Evolutionary conservation across 352 stramenopile species (phyloP).

Genomic region (Pythium guiyangense): DNA sequence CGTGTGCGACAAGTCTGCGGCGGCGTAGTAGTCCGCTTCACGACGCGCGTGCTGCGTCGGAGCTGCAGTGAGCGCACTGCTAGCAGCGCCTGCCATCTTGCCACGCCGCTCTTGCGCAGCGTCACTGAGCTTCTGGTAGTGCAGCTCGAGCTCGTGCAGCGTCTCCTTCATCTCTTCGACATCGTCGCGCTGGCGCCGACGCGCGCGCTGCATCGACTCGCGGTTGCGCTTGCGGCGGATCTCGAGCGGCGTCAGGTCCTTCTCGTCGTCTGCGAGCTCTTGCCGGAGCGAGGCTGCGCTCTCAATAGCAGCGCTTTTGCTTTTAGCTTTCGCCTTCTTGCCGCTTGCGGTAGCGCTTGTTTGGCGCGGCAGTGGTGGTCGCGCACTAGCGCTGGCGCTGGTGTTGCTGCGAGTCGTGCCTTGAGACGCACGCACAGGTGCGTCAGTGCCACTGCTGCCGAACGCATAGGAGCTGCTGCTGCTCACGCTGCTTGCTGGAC

Average conservation of each 20-base stretch:
- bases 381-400: no score
- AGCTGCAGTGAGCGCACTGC: background rate
- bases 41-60: constrained; percentile 13
- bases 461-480: constrained; percentile 1
- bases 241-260: constrained; percentile 37
- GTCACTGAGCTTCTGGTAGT: constrained; percentile 40
- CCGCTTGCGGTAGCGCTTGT: background rate
- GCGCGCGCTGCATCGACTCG: constrained; percentile 49
- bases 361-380: background rate
- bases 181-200: constrained; percentile 39
- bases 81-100: background rate
- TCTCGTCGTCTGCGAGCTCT: constrained; percentile 22
- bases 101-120: constrained; percentile 22
- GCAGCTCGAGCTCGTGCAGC: constrained; percentile 35
- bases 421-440: background rate
- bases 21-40: constrained; percentile 43
- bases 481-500: constrained; percentile 2
- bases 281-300: background rate
- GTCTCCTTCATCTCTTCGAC: constrained; percentile 44
- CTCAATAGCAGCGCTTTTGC: no score
- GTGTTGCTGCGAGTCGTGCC: background rate
- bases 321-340: no score
- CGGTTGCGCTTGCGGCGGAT: constrained; percentile 49
- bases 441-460: background rate
- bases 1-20: constrained; percentile 48